A percentile compares a stretch with the other conserved stretches of the same genome.
Evolutionary conservation across 257 asterid genomes (phyloP).

Genomic region (Galeopsis tetrahit): DNA sequence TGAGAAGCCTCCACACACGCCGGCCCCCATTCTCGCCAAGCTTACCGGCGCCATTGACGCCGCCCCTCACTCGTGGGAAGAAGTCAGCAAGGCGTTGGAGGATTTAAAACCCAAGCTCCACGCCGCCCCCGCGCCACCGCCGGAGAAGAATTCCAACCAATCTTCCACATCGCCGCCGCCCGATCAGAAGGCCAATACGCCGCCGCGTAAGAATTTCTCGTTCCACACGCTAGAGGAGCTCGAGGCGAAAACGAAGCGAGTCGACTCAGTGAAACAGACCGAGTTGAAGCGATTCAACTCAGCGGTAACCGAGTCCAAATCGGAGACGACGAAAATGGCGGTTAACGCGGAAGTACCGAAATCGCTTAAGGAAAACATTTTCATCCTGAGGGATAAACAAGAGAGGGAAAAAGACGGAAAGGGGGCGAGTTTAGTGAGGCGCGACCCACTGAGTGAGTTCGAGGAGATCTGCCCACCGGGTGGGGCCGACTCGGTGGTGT

Average conservation of each 20-base stretch:
- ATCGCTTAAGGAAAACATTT: conserved; percentile 76
- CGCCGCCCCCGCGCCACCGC: conserved; percentile 31
- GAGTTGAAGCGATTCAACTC: conserved; percentile 36
- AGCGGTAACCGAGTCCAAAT: conserved; percentile 2
- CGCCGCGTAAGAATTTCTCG: conserved; percentile 53
- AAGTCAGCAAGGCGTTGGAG: conserved; percentile 82
- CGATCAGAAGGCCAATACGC: background rate
- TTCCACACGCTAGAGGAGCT: conserved; percentile 89
- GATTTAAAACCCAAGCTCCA: conserved; percentile 63
- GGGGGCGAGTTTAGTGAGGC: conserved; percentile 42
- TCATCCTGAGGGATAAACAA: conserved; percentile 63
- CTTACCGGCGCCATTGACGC: conserved; percentile 66
- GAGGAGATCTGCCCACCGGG: conserved; percentile 77
- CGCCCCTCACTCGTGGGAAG: conserved; percentile 89
- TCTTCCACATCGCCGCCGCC: conserved; percentile 28
- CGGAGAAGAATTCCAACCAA: background rate
- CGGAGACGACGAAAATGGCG: background rate
- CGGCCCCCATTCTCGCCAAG: conserved; percentile 68
- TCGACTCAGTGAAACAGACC: conserved; percentile 10
- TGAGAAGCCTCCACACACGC: conserved; percentile 49
- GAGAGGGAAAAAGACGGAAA: conserved; percentile 76
- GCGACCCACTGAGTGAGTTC: conserved; percentile 71
- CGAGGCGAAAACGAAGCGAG: conserved; percentile 49
- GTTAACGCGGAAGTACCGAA: conserved; percentile 32
- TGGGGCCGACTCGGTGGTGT: conserved; percentile 70